Conservation (phyloP, 257 asterid genomes). For the Solanum pennellii region DNA sequence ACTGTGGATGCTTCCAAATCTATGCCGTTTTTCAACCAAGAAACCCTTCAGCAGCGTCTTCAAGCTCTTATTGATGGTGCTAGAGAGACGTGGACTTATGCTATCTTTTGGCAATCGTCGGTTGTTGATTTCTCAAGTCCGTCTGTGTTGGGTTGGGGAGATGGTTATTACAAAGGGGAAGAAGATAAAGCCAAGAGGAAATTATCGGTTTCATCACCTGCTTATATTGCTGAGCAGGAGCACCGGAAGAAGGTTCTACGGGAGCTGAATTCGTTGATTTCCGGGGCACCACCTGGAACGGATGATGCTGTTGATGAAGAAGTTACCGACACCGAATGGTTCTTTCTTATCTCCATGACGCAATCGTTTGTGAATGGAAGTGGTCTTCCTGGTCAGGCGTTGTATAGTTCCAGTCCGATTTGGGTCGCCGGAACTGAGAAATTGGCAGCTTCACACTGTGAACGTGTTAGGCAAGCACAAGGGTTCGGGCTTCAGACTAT, state of each 20-base stretch:
- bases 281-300: conserved; percentile 1
- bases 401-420: conserved; percentile 7
- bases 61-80: conserved; percentile 43
- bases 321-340: conserved; percentile 23
- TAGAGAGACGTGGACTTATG: conserved; percentile 51
- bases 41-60: conserved; percentile 50
- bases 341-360: conserved; percentile 15
- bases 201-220: background rate
- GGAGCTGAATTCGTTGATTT: conserved; percentile 20
- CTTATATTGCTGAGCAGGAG: conserved; percentile 10
- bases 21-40: conserved; percentile 25
- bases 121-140: conserved; percentile 13
- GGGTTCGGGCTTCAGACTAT: conserved; percentile 12
- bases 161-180: conserved; percentile 25
- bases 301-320: conserved; percentile 23
- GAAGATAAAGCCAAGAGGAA: conserved; percentile 9
- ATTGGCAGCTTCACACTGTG: conserved; percentile 9
- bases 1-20: background rate
- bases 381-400: conserved; percentile 23
- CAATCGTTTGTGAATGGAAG: conserved; percentile 10
- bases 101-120: conserved; percentile 65
- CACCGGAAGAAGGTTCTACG: conserved; percentile 19
- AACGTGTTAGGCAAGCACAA: conserved; percentile 10
- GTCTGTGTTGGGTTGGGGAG: conserved; percentile 18
- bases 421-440: conserved; percentile 15